These are phyloP conservation scores for Apiotrichum laibachii DNA, from an alignment of 1,284 basidiomycete genomes.

Conservation along the genomic window DNA sequence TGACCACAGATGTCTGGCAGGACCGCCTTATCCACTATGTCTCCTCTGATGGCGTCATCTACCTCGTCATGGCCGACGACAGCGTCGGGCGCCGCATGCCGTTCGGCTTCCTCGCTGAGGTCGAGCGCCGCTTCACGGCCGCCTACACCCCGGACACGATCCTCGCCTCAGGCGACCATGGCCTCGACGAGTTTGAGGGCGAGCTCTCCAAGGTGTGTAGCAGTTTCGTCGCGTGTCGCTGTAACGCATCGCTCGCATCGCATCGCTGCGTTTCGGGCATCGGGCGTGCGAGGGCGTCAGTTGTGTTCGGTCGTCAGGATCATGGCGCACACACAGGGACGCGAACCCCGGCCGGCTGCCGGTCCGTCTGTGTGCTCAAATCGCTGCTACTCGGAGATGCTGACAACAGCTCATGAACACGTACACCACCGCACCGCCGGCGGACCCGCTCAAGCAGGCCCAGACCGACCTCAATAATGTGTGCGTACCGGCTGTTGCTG, in stretches of 20 bases:
- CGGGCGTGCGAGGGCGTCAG: too few relatives aligned
- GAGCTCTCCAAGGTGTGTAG: conserved; percentile 53
- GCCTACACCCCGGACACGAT: conserved; percentile 52
- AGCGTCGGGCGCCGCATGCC: conserved; percentile 85
- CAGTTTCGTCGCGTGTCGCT: too few relatives aligned
- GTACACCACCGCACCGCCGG: conserved; percentile 83
- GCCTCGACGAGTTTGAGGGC: conserved; percentile 51
- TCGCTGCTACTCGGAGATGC: neutral
- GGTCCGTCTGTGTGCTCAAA: neutral
- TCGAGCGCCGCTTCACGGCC: conserved; percentile 75
- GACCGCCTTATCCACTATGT: conserved; percentile 96
- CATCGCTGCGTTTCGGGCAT: too few relatives aligned
- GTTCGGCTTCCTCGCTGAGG: conserved; percentile 84
- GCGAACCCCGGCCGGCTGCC: too few relatives aligned
- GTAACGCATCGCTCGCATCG: too few relatives aligned
- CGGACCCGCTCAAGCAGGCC: conserved; percentile 86
- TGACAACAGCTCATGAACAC: conserved; percentile 67
- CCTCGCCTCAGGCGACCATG: conserved; percentile 51
- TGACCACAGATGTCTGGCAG: conserved; percentile 72
- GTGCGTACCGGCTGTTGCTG: conserved; percentile 28
- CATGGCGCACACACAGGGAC: too few relatives aligned
- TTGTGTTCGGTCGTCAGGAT: too few relatives aligned
- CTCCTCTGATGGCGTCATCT: conserved; percentile 78
- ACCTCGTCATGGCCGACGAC: conserved; percentile 91
- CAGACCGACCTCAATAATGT: conserved; percentile 88